Conservation (phyloP, 306 rosid genomes). For the Geum urbanum region DNA sequence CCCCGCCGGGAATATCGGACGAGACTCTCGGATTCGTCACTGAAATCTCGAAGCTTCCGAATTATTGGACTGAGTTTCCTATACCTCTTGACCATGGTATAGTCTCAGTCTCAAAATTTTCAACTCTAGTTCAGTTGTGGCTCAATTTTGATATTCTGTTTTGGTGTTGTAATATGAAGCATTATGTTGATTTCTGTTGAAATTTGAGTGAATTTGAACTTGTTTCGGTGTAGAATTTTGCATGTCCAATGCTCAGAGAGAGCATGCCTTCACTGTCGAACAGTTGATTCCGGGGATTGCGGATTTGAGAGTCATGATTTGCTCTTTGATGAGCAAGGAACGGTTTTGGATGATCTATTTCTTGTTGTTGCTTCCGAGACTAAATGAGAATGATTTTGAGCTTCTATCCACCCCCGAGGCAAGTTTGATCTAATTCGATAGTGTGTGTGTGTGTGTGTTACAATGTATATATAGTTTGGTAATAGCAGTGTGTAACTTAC, state of each 20-base stretch:
- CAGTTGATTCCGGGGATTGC: slow-evolving; percentile 57
- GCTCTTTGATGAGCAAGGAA: slow-evolving; percentile 63
- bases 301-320: slow-evolving; percentile 49
- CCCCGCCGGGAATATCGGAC: slow-evolving; percentile 59
- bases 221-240: slow-evolving; percentile 58
- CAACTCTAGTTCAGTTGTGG: slow-evolving; percentile 2
- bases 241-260: slow-evolving; percentile 69
- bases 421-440: slow-evolving; percentile 14
- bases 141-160: not conserved
- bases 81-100: slow-evolving; percentile 60
- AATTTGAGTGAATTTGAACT: not conserved
- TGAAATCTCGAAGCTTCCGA: slow-evolving; percentile 53
- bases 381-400: slow-evolving; percentile 56
- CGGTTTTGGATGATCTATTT: slow-evolving; percentile 89
- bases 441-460: not conserved
- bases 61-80: slow-evolving; percentile 89
- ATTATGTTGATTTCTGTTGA: not conserved
- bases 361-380: slow-evolving; percentile 68
- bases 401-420: slow-evolving; percentile 67
- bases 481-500: not conserved
- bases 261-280: slow-evolving; percentile 62
- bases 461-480: not conserved
- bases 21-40: slow-evolving; percentile 66
- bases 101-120: not conserved
- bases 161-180: not conserved